Evolutionary conservation across 2,329 filamentous ascomycete species (phyloP), one percentile per base, ranked within the genome.

Genomic region (Elsinoe necatrix): DNA sequence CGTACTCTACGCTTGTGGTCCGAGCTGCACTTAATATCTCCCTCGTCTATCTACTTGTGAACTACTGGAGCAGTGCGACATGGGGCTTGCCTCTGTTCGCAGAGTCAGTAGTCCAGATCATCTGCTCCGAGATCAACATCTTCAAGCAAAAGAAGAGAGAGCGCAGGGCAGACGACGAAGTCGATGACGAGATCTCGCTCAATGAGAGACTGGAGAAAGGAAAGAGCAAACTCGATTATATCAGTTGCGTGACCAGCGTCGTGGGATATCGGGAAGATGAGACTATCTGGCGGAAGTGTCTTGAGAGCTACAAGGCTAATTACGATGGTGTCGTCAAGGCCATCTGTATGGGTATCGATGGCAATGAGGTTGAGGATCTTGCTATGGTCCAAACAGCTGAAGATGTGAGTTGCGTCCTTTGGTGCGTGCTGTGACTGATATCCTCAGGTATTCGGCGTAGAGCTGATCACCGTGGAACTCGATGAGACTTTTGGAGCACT

Each of bases 1-100:
- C 41, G 41, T 45, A 27, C 11, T 8, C n/a, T 25, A 12, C 23
- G 23, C 41, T 45, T 18, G 20, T 45, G 14, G 41, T 37, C n/a
- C 48, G 31, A 12, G 31, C 48, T 16, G 48, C 18, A 34, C 29
- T 52, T 16, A 52, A 52, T 18, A 34, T 52, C 48, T 23, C 29
- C 34, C 48, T 52, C n/a, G 34, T 52, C 29, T 52, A 52, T 39
- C 48, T 52, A 2, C 48, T 52, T 25, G 34, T 39, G 5, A 35
- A 52, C 8, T 39, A 52, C n/a, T 52, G 48, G 48, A 52, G 48
- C n/a, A 52, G 48, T 39, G 48, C 48, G 1, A 39, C 48, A 52
- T 37, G 29, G 31, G 48, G 48, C 29, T 37, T 52, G n/a, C 48
- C 48, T 14, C 48, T 52, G 5, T 52, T 52, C 31, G 48, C 48